phyloP scores from a whole-genome alignment of 2,329 filamentous ascomycete genomes.

The Cryphonectria carpinicola region DNA sequence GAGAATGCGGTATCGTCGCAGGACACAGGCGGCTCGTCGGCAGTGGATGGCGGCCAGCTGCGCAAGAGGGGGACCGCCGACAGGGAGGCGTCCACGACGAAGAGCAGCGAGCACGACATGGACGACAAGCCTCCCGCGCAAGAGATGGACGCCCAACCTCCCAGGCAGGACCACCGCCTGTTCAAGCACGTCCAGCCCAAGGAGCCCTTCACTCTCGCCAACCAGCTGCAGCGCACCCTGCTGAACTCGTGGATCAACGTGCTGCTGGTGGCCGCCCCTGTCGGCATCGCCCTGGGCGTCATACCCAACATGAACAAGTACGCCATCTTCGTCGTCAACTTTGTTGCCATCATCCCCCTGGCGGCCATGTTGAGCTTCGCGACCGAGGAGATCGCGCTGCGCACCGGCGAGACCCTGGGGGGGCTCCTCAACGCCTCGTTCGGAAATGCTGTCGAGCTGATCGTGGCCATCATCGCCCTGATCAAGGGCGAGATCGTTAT shows the following conservation, averaged over 20 bases:
- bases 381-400: conserved; percentile 85
- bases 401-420: conserved; percentile 82
- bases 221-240: conserved; percentile 74
- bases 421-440: conserved; percentile 90
- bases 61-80: conserved; percentile 29
- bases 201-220: conserved; percentile 60
- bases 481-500: conserved; percentile 75
- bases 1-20: conserved; percentile 29
- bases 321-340: conserved; percentile 84
- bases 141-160: conserved; percentile 37
- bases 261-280: conserved; percentile 75
- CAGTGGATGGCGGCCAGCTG: conserved; percentile 21
- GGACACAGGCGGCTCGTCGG: conserved; percentile 10
- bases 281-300: conserved; percentile 77
- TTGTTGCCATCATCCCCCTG: conserved; percentile 87
- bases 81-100: conserved; percentile 32
- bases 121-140: conserved; percentile 42
- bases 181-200: conserved; percentile 54
- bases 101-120: conserved; percentile 26
- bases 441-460: conserved; percentile 86
- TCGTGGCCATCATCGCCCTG: conserved; percentile 85
- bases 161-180: conserved; percentile 45
- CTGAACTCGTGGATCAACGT: conserved; percentile 88
- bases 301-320: conserved; percentile 57
- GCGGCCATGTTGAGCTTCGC: conserved; percentile 86